phyloP scores from a whole-genome alignment of 768 basidiomycete species.

The Mycena albidolilacea region DNA sequence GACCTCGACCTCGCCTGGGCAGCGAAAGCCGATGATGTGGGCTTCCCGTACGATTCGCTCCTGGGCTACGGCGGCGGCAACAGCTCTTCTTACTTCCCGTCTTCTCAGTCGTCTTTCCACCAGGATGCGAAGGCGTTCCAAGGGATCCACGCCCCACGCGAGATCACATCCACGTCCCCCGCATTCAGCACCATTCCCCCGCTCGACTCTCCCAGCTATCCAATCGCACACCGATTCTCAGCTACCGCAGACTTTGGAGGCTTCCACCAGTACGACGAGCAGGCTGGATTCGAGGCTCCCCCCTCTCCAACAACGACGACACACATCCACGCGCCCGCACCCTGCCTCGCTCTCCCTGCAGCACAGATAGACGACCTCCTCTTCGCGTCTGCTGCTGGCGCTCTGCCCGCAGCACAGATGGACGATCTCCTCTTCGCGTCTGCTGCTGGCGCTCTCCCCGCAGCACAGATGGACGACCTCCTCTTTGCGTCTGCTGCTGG shows the following conservation, averaged over 20 bases:
- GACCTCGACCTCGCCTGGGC: not conserved
- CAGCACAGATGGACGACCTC: conserved; percentile 6
- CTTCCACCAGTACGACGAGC: not conserved
- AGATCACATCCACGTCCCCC: not conserved
- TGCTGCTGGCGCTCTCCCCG: not conserved
- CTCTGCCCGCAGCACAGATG: conserved; percentile 2
- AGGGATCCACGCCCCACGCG: conserved; percentile 1
- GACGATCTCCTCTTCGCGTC: conserved; percentile 1
- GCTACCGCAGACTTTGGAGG: not conserved
- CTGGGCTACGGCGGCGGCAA: not conserved
- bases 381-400: not conserved
- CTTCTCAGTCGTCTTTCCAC: conserved; percentile 8
- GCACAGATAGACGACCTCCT: conserved; percentile 1
- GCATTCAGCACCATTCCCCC: not conserved
- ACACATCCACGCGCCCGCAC: conserved; percentile 22
- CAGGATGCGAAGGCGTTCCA: not conserved
- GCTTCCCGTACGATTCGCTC: not conserved
- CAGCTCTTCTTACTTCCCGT: not conserved
- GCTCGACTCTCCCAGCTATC: not conserved
- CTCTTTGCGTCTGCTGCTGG: not conserved
- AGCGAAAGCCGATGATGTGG: not conserved
- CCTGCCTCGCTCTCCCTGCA: not conserved
- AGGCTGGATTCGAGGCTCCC: not conserved
- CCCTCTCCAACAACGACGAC: not conserved
- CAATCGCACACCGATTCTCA: not conserved